phyloP scores from a whole-genome alignment of 2,329 filamentous ascomycete species.

The Aspergillus fumigatiaffinis region DNA sequence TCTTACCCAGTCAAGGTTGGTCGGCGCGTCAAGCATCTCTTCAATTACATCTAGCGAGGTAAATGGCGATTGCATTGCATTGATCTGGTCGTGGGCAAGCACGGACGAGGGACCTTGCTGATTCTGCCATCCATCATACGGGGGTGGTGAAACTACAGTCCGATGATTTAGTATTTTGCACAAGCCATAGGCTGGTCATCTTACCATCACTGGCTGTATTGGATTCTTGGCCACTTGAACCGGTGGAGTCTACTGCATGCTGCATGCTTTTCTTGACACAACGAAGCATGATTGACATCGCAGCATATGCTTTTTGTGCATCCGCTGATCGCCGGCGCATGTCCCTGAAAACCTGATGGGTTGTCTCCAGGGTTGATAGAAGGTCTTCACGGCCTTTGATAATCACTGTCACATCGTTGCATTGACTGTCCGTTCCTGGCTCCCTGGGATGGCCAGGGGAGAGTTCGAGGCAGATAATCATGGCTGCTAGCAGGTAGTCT shows the following conservation, averaged over 20 bases:
- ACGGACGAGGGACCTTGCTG: conserved; percentile 2
- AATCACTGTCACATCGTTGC: conserved; percentile 11
- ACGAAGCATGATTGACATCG: conserved; percentile 27
- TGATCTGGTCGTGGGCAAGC: conserved; percentile 1
- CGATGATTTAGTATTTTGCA: not conserved
- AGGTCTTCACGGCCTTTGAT: conserved; percentile 20
- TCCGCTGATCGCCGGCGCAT: conserved; percentile 21
- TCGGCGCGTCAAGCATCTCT: conserved; percentile 31
- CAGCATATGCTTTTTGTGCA: conserved; percentile 24
- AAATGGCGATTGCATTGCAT: conserved; percentile 5
- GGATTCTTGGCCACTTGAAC: not conserved
- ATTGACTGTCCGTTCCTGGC: not conserved
- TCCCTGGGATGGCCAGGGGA: conserved; percentile 17
- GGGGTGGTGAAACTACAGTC: conserved; percentile 8
- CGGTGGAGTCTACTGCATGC: not conserved
- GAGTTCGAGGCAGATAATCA: conserved; percentile 53
- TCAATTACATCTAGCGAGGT: conserved; percentile 26
- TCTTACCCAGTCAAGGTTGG: conserved; percentile 33
- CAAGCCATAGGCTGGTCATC: not conserved
- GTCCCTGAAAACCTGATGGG: conserved; percentile 26
- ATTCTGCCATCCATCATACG: conserved; percentile 11
- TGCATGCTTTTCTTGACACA: conserved; percentile 12
- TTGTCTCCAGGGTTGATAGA: conserved; percentile 21
- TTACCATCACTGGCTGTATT: not conserved
- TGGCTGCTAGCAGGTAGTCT: conserved; percentile 59